Evolutionary conservation across 805 yeast species (phyloP).

Genomic region (Yamadazyma kitorensis): DNA sequence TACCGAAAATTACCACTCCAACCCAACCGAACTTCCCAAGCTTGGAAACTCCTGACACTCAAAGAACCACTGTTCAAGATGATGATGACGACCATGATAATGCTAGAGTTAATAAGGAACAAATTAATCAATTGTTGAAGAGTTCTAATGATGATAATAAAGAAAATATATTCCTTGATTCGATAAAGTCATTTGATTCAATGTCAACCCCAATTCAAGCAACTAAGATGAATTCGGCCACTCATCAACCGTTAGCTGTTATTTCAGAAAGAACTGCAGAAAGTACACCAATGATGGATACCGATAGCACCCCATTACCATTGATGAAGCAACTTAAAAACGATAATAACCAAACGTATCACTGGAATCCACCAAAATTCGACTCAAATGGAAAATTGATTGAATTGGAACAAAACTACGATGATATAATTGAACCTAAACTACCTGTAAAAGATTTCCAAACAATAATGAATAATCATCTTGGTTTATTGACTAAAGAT

Average conservation of each 20-base stretch:
- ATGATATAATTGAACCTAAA: conserved; percentile 10
- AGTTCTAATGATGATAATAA: conserved; percentile 37
- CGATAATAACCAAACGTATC: conserved; percentile 12
- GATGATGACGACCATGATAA: conserved; percentile 28
- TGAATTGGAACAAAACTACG: conserved; percentile 14
- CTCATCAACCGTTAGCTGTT: conserved; percentile 26
- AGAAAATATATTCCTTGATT: conserved; percentile 44
- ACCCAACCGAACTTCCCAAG: conserved; percentile 15
- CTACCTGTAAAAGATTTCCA: conserved; percentile 33
- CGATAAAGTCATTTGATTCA: conserved; percentile 21
- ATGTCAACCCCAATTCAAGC: conserved; percentile 32
- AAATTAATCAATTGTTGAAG: conserved; percentile 23
- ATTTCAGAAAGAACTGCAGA: conserved; percentile 31
- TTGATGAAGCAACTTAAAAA: no score
- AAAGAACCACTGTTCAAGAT: conserved; percentile 43
- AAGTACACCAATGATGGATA: conserved; percentile 20
- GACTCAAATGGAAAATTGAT: conserved; percentile 29
- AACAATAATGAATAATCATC: conserved; percentile 37
- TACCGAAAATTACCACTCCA: conserved; percentile 25
- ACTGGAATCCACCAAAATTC: conserved; percentile 33
- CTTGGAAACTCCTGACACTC: conserved; percentile 45
- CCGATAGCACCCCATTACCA: no score
- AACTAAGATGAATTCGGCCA: conserved; percentile 10
- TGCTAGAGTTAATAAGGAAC: conserved; percentile 33
- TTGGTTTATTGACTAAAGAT: conserved; percentile 49